Evolutionary conservation across 108 stramenopile genomes (phyloP).

Genomic region (Skeletonema menzelii): DNA sequence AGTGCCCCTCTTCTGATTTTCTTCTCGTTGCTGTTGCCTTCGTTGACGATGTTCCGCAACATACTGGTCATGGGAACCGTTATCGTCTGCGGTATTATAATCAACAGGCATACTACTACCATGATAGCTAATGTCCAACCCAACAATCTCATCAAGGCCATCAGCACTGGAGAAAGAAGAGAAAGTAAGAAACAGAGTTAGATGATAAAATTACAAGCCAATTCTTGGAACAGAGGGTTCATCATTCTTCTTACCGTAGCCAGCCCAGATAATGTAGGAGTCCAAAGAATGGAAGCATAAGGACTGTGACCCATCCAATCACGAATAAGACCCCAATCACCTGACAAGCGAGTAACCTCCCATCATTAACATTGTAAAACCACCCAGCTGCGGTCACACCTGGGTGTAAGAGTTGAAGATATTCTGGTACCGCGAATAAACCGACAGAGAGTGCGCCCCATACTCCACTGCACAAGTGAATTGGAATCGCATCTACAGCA

Average conservation of each 20-base stretch:
- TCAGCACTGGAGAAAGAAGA: conserved; percentile 37
- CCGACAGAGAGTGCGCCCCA: conserved; percentile 90
- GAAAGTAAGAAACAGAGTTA: not conserved
- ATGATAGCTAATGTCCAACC: conserved; percentile 64
- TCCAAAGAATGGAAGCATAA: conserved; percentile 74
- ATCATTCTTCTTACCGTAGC: conserved; percentile 46
- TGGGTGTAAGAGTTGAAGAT: conserved; percentile 48
- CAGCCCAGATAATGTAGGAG: conserved; percentile 45
- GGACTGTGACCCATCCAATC: conserved; percentile 62
- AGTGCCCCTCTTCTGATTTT: not conserved
- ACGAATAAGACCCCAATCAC: conserved; percentile 74
- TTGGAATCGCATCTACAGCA: conserved; percentile 93
- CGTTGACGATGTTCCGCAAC: conserved; percentile 2
- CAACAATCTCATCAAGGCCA: conserved; percentile 66
- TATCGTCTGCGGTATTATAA: conserved; percentile 24
- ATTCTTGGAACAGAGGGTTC: not conserved
- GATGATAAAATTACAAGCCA: not conserved
- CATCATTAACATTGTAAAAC: conserved; percentile 27
- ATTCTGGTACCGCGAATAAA: conserved; percentile 59
- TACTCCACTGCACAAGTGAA: conserved; percentile 78
- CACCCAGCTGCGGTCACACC: conserved; percentile 23
- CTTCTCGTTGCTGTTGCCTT: not conserved
- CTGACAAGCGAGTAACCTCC: conserved; percentile 57
- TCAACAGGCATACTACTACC: conserved; percentile 25
- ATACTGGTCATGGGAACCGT: conserved; percentile 12